Base-by-base conservation (phyloP, 2,329 filamentous ascomycete genomes). In the Nemania abortiva region DNA sequence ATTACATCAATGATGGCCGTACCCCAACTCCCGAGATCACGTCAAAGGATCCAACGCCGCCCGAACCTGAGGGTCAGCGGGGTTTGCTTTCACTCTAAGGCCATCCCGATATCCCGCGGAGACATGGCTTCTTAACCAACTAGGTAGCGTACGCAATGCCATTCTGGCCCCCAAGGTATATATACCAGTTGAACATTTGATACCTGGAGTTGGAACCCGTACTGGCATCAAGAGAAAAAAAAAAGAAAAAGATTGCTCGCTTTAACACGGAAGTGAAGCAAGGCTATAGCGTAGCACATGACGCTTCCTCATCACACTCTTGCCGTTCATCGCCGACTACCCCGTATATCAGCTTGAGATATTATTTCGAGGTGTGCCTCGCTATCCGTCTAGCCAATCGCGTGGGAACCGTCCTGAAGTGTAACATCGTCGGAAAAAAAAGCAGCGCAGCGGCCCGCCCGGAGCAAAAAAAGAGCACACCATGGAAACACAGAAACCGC, bases 41-140 rank as follows among this genome's bases (percentile, higher is more conserved):
- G 13, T 6, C 42, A 22, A 54, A 29, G 24, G 34, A 27, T 10
- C 34, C 31, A 39, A 24, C 7, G 24, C 34, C 34, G 34, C 31
- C 34, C 29, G 42, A 7, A 20, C 29, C 22, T 53, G 13, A 52
- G 47, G 58, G 58, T 53, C 47, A 61, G 59, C 53, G 49, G 59
- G 52, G 49, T 18, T 42, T 15, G 13, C 37, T 15, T 6, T 55
- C 58, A 18, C 20, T 15, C 18, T 18, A 47, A 10, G 34, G 22
- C 27, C n/a, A 50, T 24, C 47, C 15, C 47, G 47, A 24, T 18
- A 50, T 11, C 47, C 47, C 47, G n/a, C 11, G 47, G 18, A 24
- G n/a, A 11, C 20, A 50, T 20, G 11, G n/a, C 18, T 22, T 22
- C 22, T 42, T 42, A 42, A 42, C n/a, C 3, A 11, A 50, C n/a